These are phyloP conservation scores for Amphibolis antarctica DNA, from an alignment of 106 monocot genomes.

Conservation along the genomic window DNA sequence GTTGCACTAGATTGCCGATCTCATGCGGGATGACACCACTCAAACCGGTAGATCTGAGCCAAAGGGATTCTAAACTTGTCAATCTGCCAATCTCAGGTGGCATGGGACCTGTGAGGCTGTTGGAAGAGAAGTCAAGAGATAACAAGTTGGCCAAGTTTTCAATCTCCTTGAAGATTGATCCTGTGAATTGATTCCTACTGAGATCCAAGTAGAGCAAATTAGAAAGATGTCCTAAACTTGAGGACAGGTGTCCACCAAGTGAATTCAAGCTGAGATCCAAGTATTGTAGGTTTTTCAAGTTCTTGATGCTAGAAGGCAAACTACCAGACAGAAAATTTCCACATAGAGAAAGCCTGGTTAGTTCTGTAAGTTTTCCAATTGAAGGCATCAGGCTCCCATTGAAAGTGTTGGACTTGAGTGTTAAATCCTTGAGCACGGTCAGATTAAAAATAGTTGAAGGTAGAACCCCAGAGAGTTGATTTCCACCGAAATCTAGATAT, in stretches of 20 bases:
- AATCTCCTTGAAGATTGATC: constrained; percentile 53
- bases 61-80: constrained; percentile 34
- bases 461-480: constrained; percentile 41
- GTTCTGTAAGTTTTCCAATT: constrained; percentile 25
- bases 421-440: constrained; percentile 35
- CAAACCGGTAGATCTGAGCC: constrained; percentile 59
- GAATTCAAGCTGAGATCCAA: constrained; percentile 56
- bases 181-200: constrained; percentile 54
- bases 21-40: constrained; percentile 62
- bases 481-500: constrained; percentile 55
- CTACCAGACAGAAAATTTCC: constrained; percentile 48
- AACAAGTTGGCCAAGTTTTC: constrained; percentile 34
- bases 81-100: constrained; percentile 52
- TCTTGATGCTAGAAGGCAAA: constrained; percentile 43
- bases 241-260: constrained; percentile 48
- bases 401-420: constrained; percentile 44
- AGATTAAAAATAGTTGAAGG: constrained; percentile 38
- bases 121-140: constrained; percentile 69
- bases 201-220: constrained; percentile 53
- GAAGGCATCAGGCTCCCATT: constrained; percentile 33
- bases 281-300: constrained; percentile 34
- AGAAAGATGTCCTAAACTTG: constrained; percentile 50
- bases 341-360: constrained; percentile 41
- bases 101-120: constrained; percentile 51
- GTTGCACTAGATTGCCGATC: constrained; percentile 52